Evolutionary conservation across 345 rosid genomes (phyloP), one percentile per base, ranked within the genome.

Genomic region (Pseudoturritis turrita): DNA sequence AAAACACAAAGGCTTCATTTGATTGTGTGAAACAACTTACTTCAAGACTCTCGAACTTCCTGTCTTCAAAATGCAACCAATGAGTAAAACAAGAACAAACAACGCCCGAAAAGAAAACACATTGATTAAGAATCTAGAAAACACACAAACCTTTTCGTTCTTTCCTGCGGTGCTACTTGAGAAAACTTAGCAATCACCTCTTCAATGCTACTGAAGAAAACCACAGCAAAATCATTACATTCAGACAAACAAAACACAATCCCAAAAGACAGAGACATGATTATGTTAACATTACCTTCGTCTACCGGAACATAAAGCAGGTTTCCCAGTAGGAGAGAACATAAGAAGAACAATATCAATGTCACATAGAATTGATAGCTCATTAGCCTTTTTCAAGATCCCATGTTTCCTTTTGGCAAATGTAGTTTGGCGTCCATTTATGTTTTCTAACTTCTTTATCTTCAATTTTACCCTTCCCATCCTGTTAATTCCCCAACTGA

Each of bases 401-500:
- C 98, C 98, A 71, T 70, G 68, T 78, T 83, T 87, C 52, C 96
- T 77, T 78, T 90, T 93, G 5, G 98, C 81, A 77, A 83, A 93
- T 25, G 98, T 90, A 35, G 85, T 74, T 75, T 87, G 90, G 28
- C 94, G 79, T 78, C 84, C 85, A 74, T 65, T 74, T 53, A 82
- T 73, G 78, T 81, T 87, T 80, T 93, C 97, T 62, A 93, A 81
- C 78, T 85, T 87, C 87, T 87, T 88, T 73, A 93, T 86, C 83
- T 86, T 86, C 63, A 93, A 72, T 83, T 90, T 93, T 19, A 88
- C 96, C 86, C 98, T 87, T 76, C 96, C 98, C 97, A 89, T 90
- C 78, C 90, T 83, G 78, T 78, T 73, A 18, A 57, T 25, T 53
- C 7, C 18, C 44, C 50, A 64, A 44, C 55, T 55, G 13, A 31